phyloP scores from a whole-genome alignment of 2,329 filamentous ascomycete genomes.

The Aspergillus fischeri region DNA sequence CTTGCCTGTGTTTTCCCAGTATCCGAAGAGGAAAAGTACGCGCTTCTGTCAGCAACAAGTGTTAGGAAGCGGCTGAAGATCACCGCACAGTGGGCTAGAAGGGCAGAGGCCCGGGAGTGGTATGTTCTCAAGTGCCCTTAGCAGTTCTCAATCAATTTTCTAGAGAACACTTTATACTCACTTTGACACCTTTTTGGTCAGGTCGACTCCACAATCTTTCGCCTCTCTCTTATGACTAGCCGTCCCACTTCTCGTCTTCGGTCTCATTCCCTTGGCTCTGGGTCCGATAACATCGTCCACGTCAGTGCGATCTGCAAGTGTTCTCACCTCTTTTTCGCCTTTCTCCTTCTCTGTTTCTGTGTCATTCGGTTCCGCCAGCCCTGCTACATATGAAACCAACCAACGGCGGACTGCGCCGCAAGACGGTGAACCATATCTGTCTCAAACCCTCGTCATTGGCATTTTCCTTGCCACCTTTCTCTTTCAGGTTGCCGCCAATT shows the following conservation, averaged over 20 bases:
- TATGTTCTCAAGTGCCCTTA: slow-evolving; percentile 44
- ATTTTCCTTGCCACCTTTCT: slow-evolving; percentile 29
- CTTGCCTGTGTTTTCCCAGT: slow-evolving; percentile 78
- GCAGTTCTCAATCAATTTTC: neutral
- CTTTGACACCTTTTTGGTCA: slow-evolving; percentile 15
- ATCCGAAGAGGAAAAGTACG: slow-evolving; percentile 73
- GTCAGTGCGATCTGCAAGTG: slow-evolving; percentile 19
- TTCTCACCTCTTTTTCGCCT: slow-evolving; percentile 31
- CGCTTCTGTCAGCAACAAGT: slow-evolving; percentile 66
- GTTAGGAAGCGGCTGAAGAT: slow-evolving; percentile 80
- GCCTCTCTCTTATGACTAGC: slow-evolving; percentile 43
- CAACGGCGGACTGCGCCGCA: slow-evolving; percentile 2
- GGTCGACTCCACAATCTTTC: slow-evolving; percentile 29
- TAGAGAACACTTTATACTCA: slow-evolving; percentile 5
- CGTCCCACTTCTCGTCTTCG: slow-evolving; percentile 35
- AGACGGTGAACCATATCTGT: slow-evolving; percentile 21
- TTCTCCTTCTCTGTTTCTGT: slow-evolving; percentile 35
- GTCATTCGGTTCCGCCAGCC: slow-evolving; percentile 24
- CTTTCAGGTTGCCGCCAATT: slow-evolving; percentile 27
- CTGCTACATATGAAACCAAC: slow-evolving; percentile 5
- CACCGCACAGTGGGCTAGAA: slow-evolving; percentile 71
- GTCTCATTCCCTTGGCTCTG: slow-evolving; percentile 25
- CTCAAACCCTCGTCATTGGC: slow-evolving; percentile 31
- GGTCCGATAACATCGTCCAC: slow-evolving; percentile 19
- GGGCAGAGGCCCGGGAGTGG: slow-evolving; percentile 68